Base-by-base conservation (phyloP, 176 grass and related monocot species). In the Eleusine coracana region DNA sequence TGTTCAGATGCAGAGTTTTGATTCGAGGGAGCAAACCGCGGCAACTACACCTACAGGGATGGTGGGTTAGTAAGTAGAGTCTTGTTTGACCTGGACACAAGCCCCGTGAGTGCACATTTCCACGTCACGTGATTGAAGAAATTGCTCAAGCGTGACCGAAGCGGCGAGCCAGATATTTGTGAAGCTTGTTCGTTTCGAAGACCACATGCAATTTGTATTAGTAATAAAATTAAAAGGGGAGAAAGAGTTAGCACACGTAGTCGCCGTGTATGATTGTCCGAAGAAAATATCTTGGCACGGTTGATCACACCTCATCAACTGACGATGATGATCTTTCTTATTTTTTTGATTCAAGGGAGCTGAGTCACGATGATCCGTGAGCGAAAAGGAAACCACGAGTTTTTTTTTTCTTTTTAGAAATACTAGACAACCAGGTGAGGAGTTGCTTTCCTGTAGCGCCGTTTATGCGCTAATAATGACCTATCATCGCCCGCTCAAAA, bases 41-140 rank as follows among this genome's bases (percentile, higher is more conserved):
- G 31, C 31, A 34, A 2, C 31, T 34, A 34, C 31, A 34, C 31
- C 31, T 3, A 16, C 49, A 16, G 3, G 51, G 51, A 15, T 54
- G 4, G 51, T 54, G 51, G 14, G 51, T 5, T 3, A 8, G 45
- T 48, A 13, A 10, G 49, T 51, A 10, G 49, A 51, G 48, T 45
- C 42, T 48, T 2, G 7, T 72, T 78, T 50, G 64, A 70, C 71
- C 51, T 16, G 50, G 14, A 17, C 50, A 16, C 50, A 5, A 52
- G 5, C 14, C 14, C 17, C 50, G 51, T 55, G 51, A 55, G 5
- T 55, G 51, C 51, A 55, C 51, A 28, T 62, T 74, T 65, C 42
- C 73, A 64, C 66, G 66, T 56, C 66, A 31, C 55, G 44, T 34
- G 52, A 50, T 82, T 77, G 86, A 71, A 80, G 56, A 21, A 21